Conservation (phyloP, 106 monocot genomes). For the Dioscorea alata region DNA sequence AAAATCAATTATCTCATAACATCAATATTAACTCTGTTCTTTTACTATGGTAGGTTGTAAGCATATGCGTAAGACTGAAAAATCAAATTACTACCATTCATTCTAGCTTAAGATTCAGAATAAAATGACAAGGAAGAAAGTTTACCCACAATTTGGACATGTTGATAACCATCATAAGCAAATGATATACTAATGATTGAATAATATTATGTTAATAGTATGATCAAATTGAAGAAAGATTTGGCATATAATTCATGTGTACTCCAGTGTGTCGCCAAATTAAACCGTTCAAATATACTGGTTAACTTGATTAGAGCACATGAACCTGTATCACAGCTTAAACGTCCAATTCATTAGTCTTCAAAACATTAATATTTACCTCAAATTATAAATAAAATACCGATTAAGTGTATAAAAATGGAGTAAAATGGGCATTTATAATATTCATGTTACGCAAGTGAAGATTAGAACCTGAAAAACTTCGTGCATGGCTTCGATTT, state of each 20-base stretch:
- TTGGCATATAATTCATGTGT: background rate
- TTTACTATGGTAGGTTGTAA: no score
- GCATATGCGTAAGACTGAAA: no score
- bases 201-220: no score
- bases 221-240: no score
- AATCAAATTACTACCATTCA: no score
- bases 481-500: conserved; percentile 99
- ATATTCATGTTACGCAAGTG: conserved; percentile 53
- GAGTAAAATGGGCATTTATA: background rate
- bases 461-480: conserved; percentile 99
- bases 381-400: conserved; percentile 14
- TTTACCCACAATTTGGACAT: no score
- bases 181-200: no score
- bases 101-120: no score
- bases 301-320: conserved; percentile 61
- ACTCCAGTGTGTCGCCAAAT: conserved; percentile 16
- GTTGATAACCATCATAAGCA: no score
- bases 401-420: background rate
- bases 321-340: conserved; percentile 72
- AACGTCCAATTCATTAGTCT: conserved; percentile 39
- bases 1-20: no score
- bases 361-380: conserved; percentile 15
- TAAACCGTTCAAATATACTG: conserved; percentile 38
- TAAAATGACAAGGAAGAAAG: no score
- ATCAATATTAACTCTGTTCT: no score